These are phyloP conservation scores for Acer yangbiense DNA, from an alignment of 345 rosid species.

Conservation along the genomic window DNA sequence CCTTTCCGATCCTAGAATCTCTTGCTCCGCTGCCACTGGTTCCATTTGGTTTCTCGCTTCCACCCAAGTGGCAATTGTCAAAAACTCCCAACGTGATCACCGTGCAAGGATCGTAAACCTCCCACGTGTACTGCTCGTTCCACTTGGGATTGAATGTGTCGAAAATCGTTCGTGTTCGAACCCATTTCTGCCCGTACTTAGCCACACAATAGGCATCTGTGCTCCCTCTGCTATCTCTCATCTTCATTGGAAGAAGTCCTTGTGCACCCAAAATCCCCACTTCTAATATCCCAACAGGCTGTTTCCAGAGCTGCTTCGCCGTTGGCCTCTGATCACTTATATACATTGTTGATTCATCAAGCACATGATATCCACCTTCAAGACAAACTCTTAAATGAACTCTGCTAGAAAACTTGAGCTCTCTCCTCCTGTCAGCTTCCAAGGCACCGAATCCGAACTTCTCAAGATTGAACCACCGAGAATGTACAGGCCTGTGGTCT, in stretches of 20 bases:
- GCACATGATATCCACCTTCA: constrained; percentile 94
- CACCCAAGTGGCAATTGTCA: constrained; percentile 67
- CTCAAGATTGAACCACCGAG: constrained; percentile 90
- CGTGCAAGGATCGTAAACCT: constrained; percentile 89
- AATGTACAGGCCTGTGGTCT: constrained; percentile 80
- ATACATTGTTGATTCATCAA: constrained; percentile 89
- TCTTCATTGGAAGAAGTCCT: constrained; percentile 78
- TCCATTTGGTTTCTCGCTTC: constrained; percentile 33
- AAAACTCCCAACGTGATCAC: constrained; percentile 79
- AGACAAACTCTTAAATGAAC: constrained; percentile 79
- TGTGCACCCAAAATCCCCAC: constrained; percentile 74
- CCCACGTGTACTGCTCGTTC: constrained; percentile 93
- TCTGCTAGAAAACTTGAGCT: constrained; percentile 76
- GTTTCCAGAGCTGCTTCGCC: constrained; percentile 85
- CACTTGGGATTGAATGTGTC: constrained; percentile 60
- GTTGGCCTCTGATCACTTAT: constrained; percentile 88
- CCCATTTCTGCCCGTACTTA: constrained; percentile 87
- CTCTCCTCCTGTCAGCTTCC: constrained; percentile 80
- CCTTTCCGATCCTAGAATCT: constrained; percentile 80
- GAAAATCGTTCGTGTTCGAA: constrained; percentile 73
- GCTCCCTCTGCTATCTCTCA: constrained; percentile 67
- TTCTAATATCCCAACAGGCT: constrained; percentile 72
- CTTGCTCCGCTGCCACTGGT: constrained; percentile 28
- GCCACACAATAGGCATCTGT: constrained; percentile 82
- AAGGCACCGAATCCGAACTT: constrained; percentile 68